Conservation (phyloP, 805 yeast species). For the Candida bentonensis region DNA sequence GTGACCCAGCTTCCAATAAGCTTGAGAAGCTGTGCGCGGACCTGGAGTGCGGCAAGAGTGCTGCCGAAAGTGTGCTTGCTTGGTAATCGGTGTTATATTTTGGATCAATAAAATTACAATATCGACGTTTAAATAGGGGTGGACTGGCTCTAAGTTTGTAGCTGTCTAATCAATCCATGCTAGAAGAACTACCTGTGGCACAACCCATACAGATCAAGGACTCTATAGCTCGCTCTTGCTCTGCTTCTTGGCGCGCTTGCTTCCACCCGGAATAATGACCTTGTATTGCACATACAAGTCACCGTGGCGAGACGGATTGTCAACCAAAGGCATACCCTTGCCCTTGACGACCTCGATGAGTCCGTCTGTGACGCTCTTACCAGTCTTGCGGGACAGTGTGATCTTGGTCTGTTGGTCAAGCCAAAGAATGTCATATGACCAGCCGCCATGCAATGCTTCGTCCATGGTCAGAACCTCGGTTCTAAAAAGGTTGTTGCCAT, state of each 20-base stretch:
- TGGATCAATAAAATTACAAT: no score
- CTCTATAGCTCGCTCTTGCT: constrained; percentile 3
- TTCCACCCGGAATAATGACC: constrained; percentile 20
- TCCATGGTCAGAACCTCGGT: constrained; percentile 60
- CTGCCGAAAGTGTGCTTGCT: constrained; percentile 2
- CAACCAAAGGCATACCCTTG: constrained; percentile 71
- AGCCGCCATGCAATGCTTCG: constrained; percentile 69
- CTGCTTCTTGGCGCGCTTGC: not conserved
- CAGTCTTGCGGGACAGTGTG: constrained; percentile 35
- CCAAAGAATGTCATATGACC: constrained; percentile 56
- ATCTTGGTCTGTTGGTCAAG: constrained; percentile 46
- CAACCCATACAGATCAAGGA: no score
- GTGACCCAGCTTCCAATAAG: constrained; percentile 22
- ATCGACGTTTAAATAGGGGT: no score
- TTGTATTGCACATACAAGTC: constrained; percentile 35
- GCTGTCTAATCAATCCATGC: no score
- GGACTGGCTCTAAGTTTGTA: no score
- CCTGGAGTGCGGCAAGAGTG: constrained; percentile 21
- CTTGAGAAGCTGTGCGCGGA: constrained; percentile 25
- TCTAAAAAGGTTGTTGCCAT: constrained; percentile 59
- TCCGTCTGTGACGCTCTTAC: constrained; percentile 45
- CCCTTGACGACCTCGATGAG: constrained; percentile 59
- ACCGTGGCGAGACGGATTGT: constrained; percentile 33
- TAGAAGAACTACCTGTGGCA: no score
- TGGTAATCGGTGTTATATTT: constrained; percentile 3